These are phyloP conservation scores for Starmerella cellae DNA, from an alignment of 805 yeast genomes.

Conservation along the genomic window DNA sequence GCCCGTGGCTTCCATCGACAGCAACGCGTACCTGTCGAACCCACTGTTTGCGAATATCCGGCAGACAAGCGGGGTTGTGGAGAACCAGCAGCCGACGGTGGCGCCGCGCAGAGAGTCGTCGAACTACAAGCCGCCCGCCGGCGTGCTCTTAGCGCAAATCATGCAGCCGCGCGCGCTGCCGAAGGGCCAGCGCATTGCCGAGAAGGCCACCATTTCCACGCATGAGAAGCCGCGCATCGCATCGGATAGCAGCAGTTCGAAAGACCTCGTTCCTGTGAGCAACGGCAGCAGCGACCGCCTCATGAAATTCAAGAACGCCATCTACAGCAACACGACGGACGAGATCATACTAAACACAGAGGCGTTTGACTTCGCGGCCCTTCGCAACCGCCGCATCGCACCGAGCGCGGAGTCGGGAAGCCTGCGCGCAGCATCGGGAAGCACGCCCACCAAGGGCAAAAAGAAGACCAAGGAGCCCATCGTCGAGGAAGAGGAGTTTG, in stretches of 20 bases:
- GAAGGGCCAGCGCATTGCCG: constrained; percentile 1
- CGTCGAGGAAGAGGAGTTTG: not conserved
- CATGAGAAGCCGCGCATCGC: not conserved
- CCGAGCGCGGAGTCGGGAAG: not conserved
- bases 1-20: constrained; percentile 30
- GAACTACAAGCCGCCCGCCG: constrained; percentile 13
- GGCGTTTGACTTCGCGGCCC: constrained; percentile 36
- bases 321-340: constrained; percentile 43
- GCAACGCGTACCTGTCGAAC: constrained; percentile 69
- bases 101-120: constrained; percentile 6
- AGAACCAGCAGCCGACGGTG: constrained; percentile 7
- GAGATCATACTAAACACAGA: constrained; percentile 57
- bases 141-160: constrained; percentile 14
- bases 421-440: constrained; percentile 1
- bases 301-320: constrained; percentile 12
- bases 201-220: not conserved
- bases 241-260: not conserved
- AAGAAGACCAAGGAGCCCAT: not conserved
- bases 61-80: not conserved
- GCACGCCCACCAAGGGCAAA: constrained; percentile 4
- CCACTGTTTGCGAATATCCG: constrained; percentile 39
- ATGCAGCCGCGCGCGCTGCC: constrained; percentile 13
- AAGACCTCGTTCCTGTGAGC: not conserved
- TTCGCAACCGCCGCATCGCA: not conserved
- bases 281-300: not conserved